Percentiles rank a stretch among this genome's conserved stretches.
Conservation (phyloP, 768 basidiomycete species). For the Hysterangium stoloniferum region DNA sequence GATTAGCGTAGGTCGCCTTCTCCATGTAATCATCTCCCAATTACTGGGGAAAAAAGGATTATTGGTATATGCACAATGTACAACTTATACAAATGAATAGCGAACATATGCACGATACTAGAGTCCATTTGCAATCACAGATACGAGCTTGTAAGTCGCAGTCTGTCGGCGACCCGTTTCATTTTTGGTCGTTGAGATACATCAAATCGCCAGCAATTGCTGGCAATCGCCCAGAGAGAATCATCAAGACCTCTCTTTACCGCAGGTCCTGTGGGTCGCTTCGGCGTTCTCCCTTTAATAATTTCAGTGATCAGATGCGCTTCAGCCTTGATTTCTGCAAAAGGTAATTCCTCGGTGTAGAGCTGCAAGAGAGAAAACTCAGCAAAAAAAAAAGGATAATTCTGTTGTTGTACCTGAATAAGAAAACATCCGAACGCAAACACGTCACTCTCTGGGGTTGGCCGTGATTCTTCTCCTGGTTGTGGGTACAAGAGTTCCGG, state of each 20-base stretch:
- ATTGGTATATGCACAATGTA: too few relatives aligned
- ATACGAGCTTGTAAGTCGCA: too few relatives aligned
- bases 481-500: background rate
- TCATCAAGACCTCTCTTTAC: background rate
- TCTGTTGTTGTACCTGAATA: slow-evolving; percentile 4
- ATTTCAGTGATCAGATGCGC: background rate
- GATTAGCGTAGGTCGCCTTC: too few relatives aligned
- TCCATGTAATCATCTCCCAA: too few relatives aligned
- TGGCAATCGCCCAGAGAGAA: background rate
- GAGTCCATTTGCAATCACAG: too few relatives aligned
- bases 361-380: background rate
- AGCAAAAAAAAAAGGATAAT: background rate
- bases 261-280: background rate
- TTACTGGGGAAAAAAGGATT: too few relatives aligned
- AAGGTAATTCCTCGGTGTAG: slow-evolving; percentile 4
- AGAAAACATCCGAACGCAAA: slow-evolving; percentile 7
- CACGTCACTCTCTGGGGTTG: slow-evolving; percentile 5
- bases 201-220: background rate
- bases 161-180: background rate
- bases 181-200: background rate
- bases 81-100: too few relatives aligned
- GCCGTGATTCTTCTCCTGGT: background rate
- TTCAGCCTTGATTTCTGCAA: background rate
- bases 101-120: too few relatives aligned
- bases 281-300: background rate